phyloP scores from a whole-genome alignment of 2,329 filamentous ascomycete species.

The Phyllosticta citrichinensis region DNA sequence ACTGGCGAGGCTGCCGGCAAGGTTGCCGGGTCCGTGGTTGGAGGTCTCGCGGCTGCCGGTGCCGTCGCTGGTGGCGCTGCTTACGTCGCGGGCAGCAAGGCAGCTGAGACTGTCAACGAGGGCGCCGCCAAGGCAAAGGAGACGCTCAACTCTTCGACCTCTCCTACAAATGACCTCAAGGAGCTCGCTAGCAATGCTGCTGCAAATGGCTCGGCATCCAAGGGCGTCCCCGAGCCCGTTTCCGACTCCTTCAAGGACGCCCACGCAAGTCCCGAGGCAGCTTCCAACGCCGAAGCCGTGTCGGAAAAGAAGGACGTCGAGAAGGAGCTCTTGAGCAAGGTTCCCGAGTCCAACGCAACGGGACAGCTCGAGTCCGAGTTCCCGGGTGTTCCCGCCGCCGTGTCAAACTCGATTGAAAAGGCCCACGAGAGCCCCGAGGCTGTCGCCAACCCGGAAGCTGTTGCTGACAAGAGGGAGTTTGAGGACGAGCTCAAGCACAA shows the following conservation, averaged over 20 bases:
- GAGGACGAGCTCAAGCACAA: conserved; percentile 13
- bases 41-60: conserved; percentile 29
- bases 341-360: conserved; percentile 31
- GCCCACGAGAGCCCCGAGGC: conserved; percentile 12
- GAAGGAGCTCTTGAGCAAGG: conserved; percentile 59
- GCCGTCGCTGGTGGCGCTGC: conserved; percentile 32
- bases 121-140: conserved; percentile 33
- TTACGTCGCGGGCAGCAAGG: conserved; percentile 26
- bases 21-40: conserved; percentile 34
- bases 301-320: conserved; percentile 67
- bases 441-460: conserved; percentile 14
- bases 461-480: conserved; percentile 11
- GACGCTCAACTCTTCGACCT: conserved; percentile 19
- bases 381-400: conserved; percentile 42
- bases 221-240: conserved; percentile 8
- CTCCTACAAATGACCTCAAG: conserved; percentile 1
- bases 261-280: conserved; percentile 58
- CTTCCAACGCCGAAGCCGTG: conserved; percentile 57
- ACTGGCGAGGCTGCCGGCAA: conserved; percentile 41
- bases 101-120: conserved; percentile 15
- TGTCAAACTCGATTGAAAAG: conserved; percentile 48
- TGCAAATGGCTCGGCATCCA: background rate
- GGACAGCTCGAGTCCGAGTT: conserved; percentile 30
- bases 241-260: conserved; percentile 39
- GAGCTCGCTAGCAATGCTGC: conserved; percentile 3